Evolutionary conservation across 108 stramenopile genomes (phyloP).

Genomic region (Asterionellopsis glacialis): DNA sequence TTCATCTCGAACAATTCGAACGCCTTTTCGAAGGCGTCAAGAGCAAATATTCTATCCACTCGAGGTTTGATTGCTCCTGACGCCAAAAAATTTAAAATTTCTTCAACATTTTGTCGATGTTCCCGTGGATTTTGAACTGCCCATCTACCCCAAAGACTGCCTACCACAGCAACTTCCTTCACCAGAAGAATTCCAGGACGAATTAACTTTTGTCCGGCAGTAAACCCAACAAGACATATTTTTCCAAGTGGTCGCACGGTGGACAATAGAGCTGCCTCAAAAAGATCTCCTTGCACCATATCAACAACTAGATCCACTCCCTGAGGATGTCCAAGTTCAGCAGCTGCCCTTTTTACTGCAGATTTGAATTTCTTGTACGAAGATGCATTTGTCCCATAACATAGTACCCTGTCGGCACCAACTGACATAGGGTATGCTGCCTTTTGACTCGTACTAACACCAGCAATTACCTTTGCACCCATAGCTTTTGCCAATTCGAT

Average conservation of each 20-base stretch:
- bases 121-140: conserved; percentile 40
- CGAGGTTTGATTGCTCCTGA: conserved; percentile 50
- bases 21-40: conserved; percentile 42
- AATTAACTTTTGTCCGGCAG: conserved; percentile 63
- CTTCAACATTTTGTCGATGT: conserved; percentile 47
- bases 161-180: conserved; percentile 43
- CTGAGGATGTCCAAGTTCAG: conserved; percentile 42
- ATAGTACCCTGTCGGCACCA: conserved; percentile 56
- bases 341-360: conserved; percentile 23
- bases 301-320: conserved; percentile 66
- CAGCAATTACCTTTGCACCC: conserved; percentile 69
- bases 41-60: conserved; percentile 47
- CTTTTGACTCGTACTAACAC: conserved; percentile 48
- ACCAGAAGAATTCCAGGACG: conserved; percentile 44
- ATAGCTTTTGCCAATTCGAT: conserved; percentile 66
- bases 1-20: conserved; percentile 69
- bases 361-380: conserved; percentile 45
- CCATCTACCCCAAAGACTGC: conserved; percentile 64
- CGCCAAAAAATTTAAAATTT: conserved; percentile 46
- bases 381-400: conserved; percentile 43
- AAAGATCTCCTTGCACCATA: conserved; percentile 64
- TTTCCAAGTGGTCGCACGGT: conserved; percentile 53
- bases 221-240: conserved; percentile 67
- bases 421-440: conserved; percentile 22
- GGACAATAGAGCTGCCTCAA: conserved; percentile 49